Evolutionary conservation across 2,329 filamentous ascomycete genomes (phyloP).

Genomic region (Intubia oerlemansii): DNA sequence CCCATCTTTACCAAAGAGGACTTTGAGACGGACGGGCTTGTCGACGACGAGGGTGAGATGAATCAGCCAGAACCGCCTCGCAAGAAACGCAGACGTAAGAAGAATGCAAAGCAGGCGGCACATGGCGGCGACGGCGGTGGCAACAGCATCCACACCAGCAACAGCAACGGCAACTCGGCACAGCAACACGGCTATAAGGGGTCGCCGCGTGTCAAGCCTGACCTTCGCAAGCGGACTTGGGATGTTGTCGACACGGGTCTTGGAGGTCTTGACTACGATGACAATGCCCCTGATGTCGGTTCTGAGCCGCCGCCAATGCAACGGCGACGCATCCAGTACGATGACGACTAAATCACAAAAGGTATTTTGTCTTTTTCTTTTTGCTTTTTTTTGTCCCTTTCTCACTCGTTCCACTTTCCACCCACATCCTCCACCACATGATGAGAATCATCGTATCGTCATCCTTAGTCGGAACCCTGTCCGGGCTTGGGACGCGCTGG

Average conservation of each 20-base stretch:
- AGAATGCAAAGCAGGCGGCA: too few species aligned
- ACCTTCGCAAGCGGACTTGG: conserved; percentile 45
- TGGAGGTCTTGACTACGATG: conserved; percentile 38
- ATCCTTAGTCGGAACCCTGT: conserved; percentile 73
- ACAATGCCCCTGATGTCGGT: conserved; percentile 12
- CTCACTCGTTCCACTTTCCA: too few species aligned
- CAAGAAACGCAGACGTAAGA: conserved; percentile 5
- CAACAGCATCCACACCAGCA: conserved; percentile 11
- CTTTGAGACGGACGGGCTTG: too few species aligned
- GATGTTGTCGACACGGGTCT: conserved; percentile 41
- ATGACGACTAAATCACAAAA: too few species aligned
- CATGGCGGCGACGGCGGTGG: too few species aligned
- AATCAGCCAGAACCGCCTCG: too few species aligned
- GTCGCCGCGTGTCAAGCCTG: too few species aligned
- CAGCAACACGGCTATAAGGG: conserved; percentile 25
- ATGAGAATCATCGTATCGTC: conserved; percentile 82
- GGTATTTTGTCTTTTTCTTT: conserved; percentile 5
- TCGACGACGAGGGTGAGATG: too few species aligned
- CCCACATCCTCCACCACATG: too few species aligned
- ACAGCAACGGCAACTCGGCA: conserved; percentile 10
- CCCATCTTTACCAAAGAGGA: too few species aligned
- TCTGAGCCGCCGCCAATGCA: conserved; percentile 13
- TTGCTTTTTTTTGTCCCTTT: background rate
- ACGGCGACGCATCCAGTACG: conserved; percentile 25
- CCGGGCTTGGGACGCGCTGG: too few species aligned